phyloP scores from a whole-genome alignment of 1,284 basidiomycete genomes.

The Apiotrichum laibachii region DNA sequence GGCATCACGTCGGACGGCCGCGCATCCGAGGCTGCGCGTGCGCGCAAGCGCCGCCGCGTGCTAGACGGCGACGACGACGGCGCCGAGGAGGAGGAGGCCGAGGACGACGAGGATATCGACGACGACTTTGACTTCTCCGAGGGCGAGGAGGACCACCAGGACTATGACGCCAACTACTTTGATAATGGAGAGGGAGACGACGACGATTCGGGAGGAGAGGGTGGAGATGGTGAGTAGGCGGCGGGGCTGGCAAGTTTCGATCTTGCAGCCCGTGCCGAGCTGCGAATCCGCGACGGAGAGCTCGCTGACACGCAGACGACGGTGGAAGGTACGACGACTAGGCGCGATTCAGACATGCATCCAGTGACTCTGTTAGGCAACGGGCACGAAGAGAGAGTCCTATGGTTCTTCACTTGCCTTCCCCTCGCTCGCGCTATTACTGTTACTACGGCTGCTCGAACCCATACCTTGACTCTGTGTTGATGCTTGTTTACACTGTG shows the following conservation, averaged over 20 bases:
- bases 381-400: no score
- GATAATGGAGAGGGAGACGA: slow-evolving; percentile 52
- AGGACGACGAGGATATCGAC: slow-evolving; percentile 21
- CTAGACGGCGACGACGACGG: slow-evolving; percentile 19
- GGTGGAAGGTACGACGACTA: neutral
- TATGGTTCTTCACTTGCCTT: no score
- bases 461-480: no score
- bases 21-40: slow-evolving; percentile 3
- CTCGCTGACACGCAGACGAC: neutral
- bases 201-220: slow-evolving; percentile 45
- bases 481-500: no score
- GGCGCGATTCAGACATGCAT: neutral
- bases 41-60: slow-evolving; percentile 8
- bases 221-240: slow-evolving; percentile 31
- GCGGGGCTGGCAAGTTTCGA: neutral
- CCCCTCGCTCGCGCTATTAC: no score
- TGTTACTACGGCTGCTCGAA: no score
- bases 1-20: neutral
- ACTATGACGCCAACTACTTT: slow-evolving; percentile 52
- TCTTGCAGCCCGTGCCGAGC: no score
- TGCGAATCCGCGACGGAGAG: no score
- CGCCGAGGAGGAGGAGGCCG: slow-evolving; percentile 10
- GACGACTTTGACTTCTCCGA: slow-evolving; percentile 47
- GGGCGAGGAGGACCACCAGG: slow-evolving; percentile 49
- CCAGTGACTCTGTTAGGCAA: neutral